Evolutionary conservation across 192 early-diverging fungal species (phyloP).

Genomic region (Spizellomyces punctatus): DNA sequence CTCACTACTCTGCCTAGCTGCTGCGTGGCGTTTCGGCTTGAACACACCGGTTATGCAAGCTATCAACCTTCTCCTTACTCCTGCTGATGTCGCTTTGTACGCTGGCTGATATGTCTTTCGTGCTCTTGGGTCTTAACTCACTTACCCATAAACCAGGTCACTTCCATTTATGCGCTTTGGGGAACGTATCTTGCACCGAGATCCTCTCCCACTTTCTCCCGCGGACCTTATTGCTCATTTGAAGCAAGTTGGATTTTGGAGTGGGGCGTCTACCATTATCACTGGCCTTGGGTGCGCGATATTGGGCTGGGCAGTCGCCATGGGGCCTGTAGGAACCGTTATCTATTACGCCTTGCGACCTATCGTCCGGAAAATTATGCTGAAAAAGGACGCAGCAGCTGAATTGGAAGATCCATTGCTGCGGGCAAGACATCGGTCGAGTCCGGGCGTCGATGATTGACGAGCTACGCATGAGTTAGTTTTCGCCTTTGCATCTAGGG

Average conservation of each 20-base stretch:
- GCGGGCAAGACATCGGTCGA: not conserved
- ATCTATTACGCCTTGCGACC: conserved; percentile 23
- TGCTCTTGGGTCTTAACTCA: not conserved
- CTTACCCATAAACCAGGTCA: not conserved
- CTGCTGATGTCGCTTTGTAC: conserved; percentile 22
- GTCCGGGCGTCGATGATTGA: no score
- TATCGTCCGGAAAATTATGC: conserved; percentile 10
- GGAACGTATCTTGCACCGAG: conserved; percentile 14
- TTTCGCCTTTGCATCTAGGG: no score
- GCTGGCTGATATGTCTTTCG: not conserved
- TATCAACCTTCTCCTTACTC: conserved; percentile 31
- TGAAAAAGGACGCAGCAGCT: conserved; percentile 5
- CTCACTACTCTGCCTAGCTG: conserved; percentile 20
- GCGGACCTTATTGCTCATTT: conserved; percentile 4
- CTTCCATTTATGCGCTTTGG: conserved; percentile 34
- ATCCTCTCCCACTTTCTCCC: conserved; percentile 24
- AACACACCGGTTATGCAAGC: conserved; percentile 38
- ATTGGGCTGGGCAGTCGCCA: conserved; percentile 30
- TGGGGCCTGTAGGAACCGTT: conserved; percentile 7
- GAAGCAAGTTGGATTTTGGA: conserved; percentile 16
- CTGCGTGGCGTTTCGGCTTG: conserved; percentile 17
- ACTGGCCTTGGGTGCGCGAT: conserved; percentile 24
- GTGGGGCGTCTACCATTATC: not conserved
- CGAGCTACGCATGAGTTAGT: no score
- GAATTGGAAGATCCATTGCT: not conserved